These are phyloP conservation scores for Populus hybrid DNA, from an alignment of 441 rosid species.

Conservation along the genomic window DNA sequence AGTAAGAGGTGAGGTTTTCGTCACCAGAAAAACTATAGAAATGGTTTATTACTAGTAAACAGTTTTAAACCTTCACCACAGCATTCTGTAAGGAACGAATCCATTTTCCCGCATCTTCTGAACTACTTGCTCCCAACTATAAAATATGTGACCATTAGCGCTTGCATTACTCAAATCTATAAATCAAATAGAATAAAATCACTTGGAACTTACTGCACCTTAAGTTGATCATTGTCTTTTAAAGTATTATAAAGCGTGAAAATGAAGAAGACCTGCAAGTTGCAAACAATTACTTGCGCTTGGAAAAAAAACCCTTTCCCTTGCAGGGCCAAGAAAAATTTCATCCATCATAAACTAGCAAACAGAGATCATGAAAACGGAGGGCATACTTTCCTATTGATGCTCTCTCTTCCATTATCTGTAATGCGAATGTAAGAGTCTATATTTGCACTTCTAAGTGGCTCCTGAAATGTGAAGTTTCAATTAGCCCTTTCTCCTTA, in stretches of 20 bases:
- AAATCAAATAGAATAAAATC: neutral
- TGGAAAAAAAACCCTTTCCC: neutral
- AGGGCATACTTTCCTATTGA: slow-evolving; percentile 63
- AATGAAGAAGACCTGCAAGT: slow-evolving; percentile 71
- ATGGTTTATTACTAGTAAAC: neutral
- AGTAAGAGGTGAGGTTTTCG: slow-evolving; percentile 14
- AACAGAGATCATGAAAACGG: slow-evolving; percentile 7
- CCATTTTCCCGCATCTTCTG: slow-evolving; percentile 97
- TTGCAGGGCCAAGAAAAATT: neutral
- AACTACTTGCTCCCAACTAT: slow-evolving; percentile 89
- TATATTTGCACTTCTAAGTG: slow-evolving; percentile 65
- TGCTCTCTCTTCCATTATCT: slow-evolving; percentile 90
- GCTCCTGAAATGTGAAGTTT: slow-evolving; percentile 47
- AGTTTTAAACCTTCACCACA: slow-evolving; percentile 55
- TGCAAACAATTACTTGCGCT: slow-evolving; percentile 12
- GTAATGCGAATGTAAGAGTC: slow-evolving; percentile 72
- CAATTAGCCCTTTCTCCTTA: neutral
- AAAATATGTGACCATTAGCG: slow-evolving; percentile 6
- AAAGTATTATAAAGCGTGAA: slow-evolving; percentile 76
- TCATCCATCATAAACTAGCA: neutral
- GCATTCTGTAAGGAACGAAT: slow-evolving; percentile 68
- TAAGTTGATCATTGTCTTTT: slow-evolving; percentile 71
- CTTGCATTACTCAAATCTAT: neutral
- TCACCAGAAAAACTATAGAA: neutral
- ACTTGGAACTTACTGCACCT: slow-evolving; percentile 39